A percentile compares a stretch with the other conserved stretches of the same genome.
Conservation (phyloP, 2,329 filamentous ascomycete genomes). For the Dothiorella sarmentorum region DNA sequence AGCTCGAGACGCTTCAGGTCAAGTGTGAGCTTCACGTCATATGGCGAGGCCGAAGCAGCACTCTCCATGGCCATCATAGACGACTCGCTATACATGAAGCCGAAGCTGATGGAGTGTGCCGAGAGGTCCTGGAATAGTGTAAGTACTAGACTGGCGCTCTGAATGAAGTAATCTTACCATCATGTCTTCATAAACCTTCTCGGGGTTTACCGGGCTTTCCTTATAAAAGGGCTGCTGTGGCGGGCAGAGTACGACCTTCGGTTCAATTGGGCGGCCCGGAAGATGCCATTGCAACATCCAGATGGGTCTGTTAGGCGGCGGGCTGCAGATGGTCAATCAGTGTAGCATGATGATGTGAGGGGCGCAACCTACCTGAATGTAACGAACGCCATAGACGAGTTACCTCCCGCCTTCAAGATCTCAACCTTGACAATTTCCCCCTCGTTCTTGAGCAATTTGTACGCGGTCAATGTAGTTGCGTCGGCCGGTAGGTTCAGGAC, state of each 20-base stretch:
- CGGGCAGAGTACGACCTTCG: background rate
- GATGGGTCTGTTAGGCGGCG: background rate
- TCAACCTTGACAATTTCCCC: conserved; percentile 33
- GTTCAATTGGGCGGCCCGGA: background rate
- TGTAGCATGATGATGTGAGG: background rate
- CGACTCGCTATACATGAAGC: conserved; percentile 52
- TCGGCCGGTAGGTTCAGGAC: conserved; percentile 9
- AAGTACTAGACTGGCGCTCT: background rate
- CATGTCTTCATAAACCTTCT: conserved; percentile 25
- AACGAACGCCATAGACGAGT: background rate
- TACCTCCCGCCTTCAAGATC: background rate
- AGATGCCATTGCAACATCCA: background rate
- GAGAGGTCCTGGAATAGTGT: conserved; percentile 18
- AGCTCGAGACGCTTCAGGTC: conserved; percentile 46
- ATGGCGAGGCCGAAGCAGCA: conserved; percentile 25
- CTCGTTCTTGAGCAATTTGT: conserved; percentile 20
- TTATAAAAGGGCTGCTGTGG: background rate
- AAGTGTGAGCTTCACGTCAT: conserved; percentile 36
- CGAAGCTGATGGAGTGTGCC: conserved; percentile 57
- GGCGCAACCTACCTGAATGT: background rate
- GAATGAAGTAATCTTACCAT: background rate
- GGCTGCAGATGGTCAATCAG: background rate
- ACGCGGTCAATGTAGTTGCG: conserved; percentile 25
- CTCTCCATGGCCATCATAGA: conserved; percentile 60
- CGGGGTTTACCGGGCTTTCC: conserved; percentile 27